Evolutionary conservation across 2,329 filamentous ascomycete species (phyloP).

Genomic region (Fusarium sp.): DNA sequence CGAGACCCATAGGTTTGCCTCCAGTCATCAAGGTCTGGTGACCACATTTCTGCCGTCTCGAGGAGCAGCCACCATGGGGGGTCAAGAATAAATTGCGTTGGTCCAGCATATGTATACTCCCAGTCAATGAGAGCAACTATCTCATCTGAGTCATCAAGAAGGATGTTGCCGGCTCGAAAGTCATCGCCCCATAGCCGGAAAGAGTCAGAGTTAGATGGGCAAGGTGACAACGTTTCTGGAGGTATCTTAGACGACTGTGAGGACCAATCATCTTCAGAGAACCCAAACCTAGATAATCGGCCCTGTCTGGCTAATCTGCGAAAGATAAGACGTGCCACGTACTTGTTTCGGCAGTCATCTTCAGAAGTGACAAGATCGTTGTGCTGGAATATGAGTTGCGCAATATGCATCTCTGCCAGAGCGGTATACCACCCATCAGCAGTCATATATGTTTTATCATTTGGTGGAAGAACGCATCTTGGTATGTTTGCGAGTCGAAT

Average conservation of each 20-base stretch:
- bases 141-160: neutral
- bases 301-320: conserved; percentile 49
- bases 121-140: neutral
- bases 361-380: conserved; percentile 54
- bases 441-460: conserved; percentile 36
- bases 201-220: conserved; percentile 35
- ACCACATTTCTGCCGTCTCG: neutral
- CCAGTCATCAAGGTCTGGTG: neutral
- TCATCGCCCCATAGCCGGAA: conserved; percentile 53
- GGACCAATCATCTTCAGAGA: conserved; percentile 34
- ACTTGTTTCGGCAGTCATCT: conserved; percentile 58
- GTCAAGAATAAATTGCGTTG: neutral
- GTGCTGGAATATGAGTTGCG: conserved; percentile 55
- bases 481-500: conserved; percentile 47
- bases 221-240: conserved; percentile 19
- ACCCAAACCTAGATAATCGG: conserved; percentile 43
- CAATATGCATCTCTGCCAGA: conserved; percentile 57
- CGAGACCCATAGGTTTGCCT: neutral
- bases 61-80: neutral
- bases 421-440: conserved; percentile 54
- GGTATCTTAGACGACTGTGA: neutral
- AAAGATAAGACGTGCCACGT: conserved; percentile 57
- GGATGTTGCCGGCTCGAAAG: conserved; percentile 41
- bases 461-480: conserved; percentile 27
- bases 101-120: neutral